Percentiles rank a stretch among this genome's conserved stretches.
Evolutionary conservation across 2,329 filamentous ascomycete species (phyloP).

Genomic region (Apiospora sp.): DNA sequence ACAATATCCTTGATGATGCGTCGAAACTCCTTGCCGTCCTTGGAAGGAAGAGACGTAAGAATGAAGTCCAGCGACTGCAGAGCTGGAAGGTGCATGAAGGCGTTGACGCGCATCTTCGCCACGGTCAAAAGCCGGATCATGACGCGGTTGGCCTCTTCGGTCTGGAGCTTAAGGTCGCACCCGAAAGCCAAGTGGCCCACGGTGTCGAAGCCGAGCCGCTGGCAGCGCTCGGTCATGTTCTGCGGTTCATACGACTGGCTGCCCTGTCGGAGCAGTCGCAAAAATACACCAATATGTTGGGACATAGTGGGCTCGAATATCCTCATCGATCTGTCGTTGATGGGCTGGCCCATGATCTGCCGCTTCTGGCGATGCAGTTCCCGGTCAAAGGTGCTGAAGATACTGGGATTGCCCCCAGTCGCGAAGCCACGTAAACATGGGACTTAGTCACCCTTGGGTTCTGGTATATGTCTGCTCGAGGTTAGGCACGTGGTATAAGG

Average conservation of each 20-base stretch:
- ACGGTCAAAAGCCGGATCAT: background rate
- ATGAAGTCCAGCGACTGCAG: slow-evolving; percentile 22
- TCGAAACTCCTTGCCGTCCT: slow-evolving; percentile 8
- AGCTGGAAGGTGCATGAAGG: slow-evolving; percentile 21
- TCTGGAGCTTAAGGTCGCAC: background rate
- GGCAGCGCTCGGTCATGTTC: background rate
- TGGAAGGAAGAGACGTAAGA: slow-evolving; percentile 4
- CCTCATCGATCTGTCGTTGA: background rate
- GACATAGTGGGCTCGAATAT: background rate
- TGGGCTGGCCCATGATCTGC: background rate
- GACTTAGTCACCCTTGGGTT: background rate
- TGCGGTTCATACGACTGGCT: background rate
- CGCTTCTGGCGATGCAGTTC: background rate
- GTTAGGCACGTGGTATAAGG: background rate
- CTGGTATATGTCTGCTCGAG: background rate
- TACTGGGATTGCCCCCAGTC: background rate
- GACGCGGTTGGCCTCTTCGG: background rate
- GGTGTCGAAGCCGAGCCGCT: background rate
- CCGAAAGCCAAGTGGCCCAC: background rate
- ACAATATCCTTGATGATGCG: background rate
- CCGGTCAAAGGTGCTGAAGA: background rate
- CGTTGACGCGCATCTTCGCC: slow-evolving; percentile 19
- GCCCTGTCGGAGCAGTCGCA: background rate
- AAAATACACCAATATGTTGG: background rate
- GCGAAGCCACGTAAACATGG: background rate